Evolutionary conservation across 352 stramenopile species (phyloP).

Genomic region (Globisporangium orthogonon): DNA sequence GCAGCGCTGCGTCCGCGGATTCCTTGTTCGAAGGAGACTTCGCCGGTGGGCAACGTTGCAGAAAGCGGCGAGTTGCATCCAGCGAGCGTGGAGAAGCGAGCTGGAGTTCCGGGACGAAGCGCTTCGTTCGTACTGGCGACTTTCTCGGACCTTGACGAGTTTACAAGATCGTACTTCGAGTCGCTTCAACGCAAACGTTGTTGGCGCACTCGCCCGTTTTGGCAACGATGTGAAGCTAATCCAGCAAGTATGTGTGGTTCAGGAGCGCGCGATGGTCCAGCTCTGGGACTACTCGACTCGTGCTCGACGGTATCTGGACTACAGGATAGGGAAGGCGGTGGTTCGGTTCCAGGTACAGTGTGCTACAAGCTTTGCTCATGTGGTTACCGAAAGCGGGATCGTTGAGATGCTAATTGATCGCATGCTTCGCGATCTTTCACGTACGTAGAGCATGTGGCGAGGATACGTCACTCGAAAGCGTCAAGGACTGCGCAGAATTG

Average conservation of each 20-base stretch:
- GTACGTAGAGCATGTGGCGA: conserved; percentile 14
- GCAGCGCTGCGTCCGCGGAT: conserved; percentile 19
- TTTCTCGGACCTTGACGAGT: background rate
- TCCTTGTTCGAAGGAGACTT: conserved; percentile 14
- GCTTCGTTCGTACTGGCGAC: background rate
- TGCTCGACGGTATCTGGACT: conserved; percentile 13
- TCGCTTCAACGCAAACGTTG: conserved; percentile 6
- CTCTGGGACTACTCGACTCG: conserved; percentile 17
- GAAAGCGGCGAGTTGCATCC: conserved; percentile 12
- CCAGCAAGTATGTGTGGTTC: conserved; percentile 38
- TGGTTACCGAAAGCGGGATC: background rate
- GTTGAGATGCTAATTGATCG: background rate
- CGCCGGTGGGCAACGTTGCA: conserved; percentile 5
- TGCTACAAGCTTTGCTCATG: background rate
- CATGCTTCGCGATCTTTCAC: background rate
- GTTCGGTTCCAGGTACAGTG: conserved; percentile 20
- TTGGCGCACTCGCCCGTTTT: conserved; percentile 9
- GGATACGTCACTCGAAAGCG: background rate
- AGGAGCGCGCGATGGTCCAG: conserved; percentile 27
- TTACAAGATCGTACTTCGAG: background rate
- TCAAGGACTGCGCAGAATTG: background rate
- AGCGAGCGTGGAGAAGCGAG: conserved; percentile 19
- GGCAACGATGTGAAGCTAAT: conserved; percentile 30
- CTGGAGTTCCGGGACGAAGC: conserved; percentile 1
- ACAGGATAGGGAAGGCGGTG: conserved; percentile 3